Conservation (phyloP, 177 flowering plant genomes). For the Tripterygium wilfordii region DNA sequence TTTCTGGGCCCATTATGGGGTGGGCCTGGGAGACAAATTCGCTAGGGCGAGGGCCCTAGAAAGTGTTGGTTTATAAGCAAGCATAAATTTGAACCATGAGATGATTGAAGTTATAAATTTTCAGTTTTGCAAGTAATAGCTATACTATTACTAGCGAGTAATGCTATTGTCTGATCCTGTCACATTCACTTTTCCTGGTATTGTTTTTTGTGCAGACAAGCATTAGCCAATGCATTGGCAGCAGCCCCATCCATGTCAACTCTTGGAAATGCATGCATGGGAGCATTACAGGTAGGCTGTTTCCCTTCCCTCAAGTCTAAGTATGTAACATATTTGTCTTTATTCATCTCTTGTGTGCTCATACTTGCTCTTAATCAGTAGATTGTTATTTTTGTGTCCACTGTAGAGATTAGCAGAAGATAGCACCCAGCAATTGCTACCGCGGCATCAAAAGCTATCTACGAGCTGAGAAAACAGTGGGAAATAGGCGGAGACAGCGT, state of each 20-base stretch:
- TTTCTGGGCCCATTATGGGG: too few relatives aligned
- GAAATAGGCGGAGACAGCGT: conserved; percentile 86
- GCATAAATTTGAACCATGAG: too few relatives aligned
- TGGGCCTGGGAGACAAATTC: too few relatives aligned
- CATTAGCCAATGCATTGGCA: conserved; percentile 90
- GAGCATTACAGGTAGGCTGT: conserved; percentile 74
- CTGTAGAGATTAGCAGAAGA: conserved; percentile 90
- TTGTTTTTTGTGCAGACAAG: conserved; percentile 68
- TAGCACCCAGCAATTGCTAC: conserved; percentile 77
- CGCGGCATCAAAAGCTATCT: conserved; percentile 80
- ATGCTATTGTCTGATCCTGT: too few relatives aligned
- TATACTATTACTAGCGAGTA: too few relatives aligned
- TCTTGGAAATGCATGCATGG: conserved; percentile 99
- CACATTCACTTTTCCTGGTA: too few relatives aligned
- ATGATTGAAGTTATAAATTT: too few relatives aligned
- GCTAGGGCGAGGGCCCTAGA: too few relatives aligned
- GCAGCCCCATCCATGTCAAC: conserved; percentile 99
- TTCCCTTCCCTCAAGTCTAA: neutral
- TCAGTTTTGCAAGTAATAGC: too few relatives aligned
- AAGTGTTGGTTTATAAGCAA: too few relatives aligned
- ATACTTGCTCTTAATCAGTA: too few relatives aligned
- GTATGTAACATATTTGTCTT: neutral
- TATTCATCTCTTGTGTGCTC: too few relatives aligned
- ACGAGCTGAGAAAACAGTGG: conserved; percentile 87
- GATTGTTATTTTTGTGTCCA: neutral